Evolutionary conservation across 352 stramenopile species (phyloP), one percentile per base, ranked within the genome.

Genomic region (Phytopythium chamaehyphon): DNA sequence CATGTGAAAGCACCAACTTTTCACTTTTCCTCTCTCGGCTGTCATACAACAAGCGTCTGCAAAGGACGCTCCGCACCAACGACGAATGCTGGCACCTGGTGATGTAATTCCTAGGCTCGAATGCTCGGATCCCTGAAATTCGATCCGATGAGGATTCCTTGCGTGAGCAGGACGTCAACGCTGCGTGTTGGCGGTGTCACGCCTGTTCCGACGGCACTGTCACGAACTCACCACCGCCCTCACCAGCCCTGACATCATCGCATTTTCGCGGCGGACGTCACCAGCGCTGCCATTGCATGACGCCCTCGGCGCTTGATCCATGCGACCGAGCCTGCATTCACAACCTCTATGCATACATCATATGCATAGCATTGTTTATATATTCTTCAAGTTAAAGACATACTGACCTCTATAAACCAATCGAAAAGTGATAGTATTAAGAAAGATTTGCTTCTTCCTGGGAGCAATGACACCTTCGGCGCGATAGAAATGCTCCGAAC

Each of bases 191-290:
- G 37, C 14, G 15, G 37, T 42, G 37, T 42, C 15, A 42, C 9
- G 28, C 28, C 28, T 33, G 28, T 33, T 33, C 28, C 28, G 28
- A 33, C 28, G 28, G 28, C 28, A 10, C 28, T 33, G 5, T 33
- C 28, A 33, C 9, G 28, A 33, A 33, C 28, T 5, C 28, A 33
- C 5, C 9, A 9, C 28, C 9, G 5, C 5, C 28, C 28, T 18
- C 6, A n/a, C n/a, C 1, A 4, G 44, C 6, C 15, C 55, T 71
- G 51, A 66, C 62, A 71, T 71, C 62, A 71, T 58, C 47, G 45
- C 39, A 31, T 49, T 58, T 59, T 60, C 26, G 38, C 26, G 36
- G 38, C 44, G 38, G 48, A 59, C 62, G 58, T 55, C 58, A 57
- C 36, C 26, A 46, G 37, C 9, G 33, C 14, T 2, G 7, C n/a